A percentile compares a stretch with the other conserved stretches of the same genome.
phyloP scores from a whole-genome alignment of 352 stramenopile genomes.

The Phytophthora crassamura region DNA sequence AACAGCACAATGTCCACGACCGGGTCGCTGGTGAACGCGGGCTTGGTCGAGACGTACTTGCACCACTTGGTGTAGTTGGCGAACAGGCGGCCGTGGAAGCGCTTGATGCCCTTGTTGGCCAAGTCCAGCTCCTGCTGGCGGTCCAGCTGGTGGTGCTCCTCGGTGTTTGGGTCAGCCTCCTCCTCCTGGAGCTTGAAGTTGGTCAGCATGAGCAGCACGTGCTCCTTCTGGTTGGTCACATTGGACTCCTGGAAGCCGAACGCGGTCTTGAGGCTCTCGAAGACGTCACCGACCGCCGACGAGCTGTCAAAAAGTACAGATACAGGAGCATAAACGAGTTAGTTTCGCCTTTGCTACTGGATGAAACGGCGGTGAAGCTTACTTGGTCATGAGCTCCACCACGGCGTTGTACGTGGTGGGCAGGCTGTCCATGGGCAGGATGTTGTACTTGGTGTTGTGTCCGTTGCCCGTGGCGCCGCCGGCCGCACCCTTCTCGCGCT shows the following conservation, averaged over 20 bases:
- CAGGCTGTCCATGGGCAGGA: conserved; percentile 72
- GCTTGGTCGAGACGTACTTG: conserved; percentile 87
- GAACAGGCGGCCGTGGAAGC: conserved; percentile 80
- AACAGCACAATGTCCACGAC: conserved; percentile 84
- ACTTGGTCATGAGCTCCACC: conserved; percentile 62
- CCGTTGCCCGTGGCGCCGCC: conserved; percentile 36
- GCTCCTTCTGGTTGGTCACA: conserved; percentile 79
- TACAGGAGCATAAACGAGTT: conserved; percentile 17
- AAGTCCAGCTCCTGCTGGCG: conserved; percentile 75
- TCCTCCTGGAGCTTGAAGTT: conserved; percentile 86
- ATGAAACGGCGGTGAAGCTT: neutral
- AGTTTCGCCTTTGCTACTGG: neutral
- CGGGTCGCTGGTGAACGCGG: conserved; percentile 78
- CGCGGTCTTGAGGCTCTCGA: conserved; percentile 94
- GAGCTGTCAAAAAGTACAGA: conserved; percentile 41
- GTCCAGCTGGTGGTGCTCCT: conserved; percentile 57
- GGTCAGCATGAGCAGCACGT: conserved; percentile 80
- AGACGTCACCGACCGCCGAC: conserved; percentile 74
- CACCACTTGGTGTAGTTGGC: conserved; percentile 91
- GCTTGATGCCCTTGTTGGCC: conserved; percentile 77
- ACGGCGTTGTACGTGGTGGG: conserved; percentile 73
- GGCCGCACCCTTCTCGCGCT: conserved; percentile 61
- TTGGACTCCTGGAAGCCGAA: conserved; percentile 96
- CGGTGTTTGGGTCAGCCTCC: conserved; percentile 32
- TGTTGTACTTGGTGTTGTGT: conserved; percentile 71